Base-by-base conservation (phyloP, 148 eudicot species). In the Vaccinium corymbosum region DNA sequence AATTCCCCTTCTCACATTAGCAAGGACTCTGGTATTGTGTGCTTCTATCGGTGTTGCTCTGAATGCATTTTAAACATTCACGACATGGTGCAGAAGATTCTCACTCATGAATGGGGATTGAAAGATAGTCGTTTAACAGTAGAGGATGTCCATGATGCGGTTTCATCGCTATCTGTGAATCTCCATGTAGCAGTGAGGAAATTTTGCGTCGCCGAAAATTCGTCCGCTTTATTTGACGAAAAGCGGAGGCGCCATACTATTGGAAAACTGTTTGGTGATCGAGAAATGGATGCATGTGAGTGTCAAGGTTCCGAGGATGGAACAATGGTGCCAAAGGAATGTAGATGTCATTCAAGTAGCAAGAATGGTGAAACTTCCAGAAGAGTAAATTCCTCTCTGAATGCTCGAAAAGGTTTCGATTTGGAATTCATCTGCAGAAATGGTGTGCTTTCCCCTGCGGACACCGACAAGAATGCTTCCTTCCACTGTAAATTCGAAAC, bases 401-500 rank as follows among this genome's bases (percentile, higher is more conserved):
- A 84, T 77, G 46, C 84, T 73, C 84, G 70, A 72, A 87, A 73
- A 11, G 87, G 83, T n/a, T 22, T 85, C 51, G 83, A 82, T 77
- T 80, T 82, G 73, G 83, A 87, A 76, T 93, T 92, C 82, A 74
- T 88, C 7, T 94, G 84, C 88, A 92, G 89, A 89, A 89, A 93
- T 76, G 95, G 97, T 22, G 90, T 96, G 51, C 86, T 94, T 87
- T 83, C 92, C 73, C 59, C 85, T 52, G 83, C 87, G 61, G 91
- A 90, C 71, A 76, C 86, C 27, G 89, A 61, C 70, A 51, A 84
- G 75, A 93, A 91, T 53, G 86, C 80, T 77, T 81, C 89, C 89
- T 88, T 86, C 83, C 98, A 94, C 85, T 96, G 99, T 93, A 94
- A 93, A 92, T 96, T 92, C 48, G 90, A 89, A 83, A 91, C 85